A percentile compares a stretch with the other conserved stretches of the same genome.
phyloP scores from a whole-genome alignment of 108 stramenopile genomes.

The Conticribra weissflogii region DNA sequence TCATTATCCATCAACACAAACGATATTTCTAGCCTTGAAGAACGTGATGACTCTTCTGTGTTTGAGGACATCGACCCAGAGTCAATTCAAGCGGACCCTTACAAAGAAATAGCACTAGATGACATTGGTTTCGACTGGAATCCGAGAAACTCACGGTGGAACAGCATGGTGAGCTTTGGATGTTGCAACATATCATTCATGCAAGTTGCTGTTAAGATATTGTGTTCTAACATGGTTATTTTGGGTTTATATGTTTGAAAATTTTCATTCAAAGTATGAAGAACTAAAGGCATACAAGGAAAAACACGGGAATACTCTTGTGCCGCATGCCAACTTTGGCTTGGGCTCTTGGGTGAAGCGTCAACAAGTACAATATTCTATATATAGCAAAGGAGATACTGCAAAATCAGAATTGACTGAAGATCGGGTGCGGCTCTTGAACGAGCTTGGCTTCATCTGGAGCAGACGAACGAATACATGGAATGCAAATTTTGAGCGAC shows the following conservation, averaged over 20 bases:
- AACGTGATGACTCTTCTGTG: slow-evolving; percentile 14
- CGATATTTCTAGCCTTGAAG: background rate
- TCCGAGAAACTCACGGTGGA: slow-evolving; percentile 50
- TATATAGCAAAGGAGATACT: slow-evolving; percentile 22
- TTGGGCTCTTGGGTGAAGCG: slow-evolving; percentile 42
- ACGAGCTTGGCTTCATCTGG: slow-evolving; percentile 44
- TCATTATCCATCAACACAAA: background rate
- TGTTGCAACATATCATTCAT: too few relatives aligned
- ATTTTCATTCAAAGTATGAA: slow-evolving; percentile 19
- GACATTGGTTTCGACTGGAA: slow-evolving; percentile 48
- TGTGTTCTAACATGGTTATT: too few relatives aligned
- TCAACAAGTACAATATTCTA: slow-evolving; percentile 43
- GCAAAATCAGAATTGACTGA: slow-evolving; percentile 42
- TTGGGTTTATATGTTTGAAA: background rate
- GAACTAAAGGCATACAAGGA: slow-evolving; percentile 18
- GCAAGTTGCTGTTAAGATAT: too few relatives aligned
- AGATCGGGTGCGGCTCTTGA: slow-evolving; percentile 38
- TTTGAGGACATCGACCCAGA: slow-evolving; percentile 38
- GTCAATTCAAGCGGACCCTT: slow-evolving; percentile 46
- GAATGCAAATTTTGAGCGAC: slow-evolving; percentile 45
- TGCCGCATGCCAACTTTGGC: slow-evolving; percentile 47
- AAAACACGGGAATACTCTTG: slow-evolving; percentile 27
- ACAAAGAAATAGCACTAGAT: slow-evolving; percentile 48
- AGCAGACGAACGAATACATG: slow-evolving; percentile 37
- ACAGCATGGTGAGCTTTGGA: slow-evolving; percentile 24